A percentile compares a stretch with the other conserved stretches of the same genome.
Conservation (phyloP, 495 filamentous ascomycete genomes). For the Penicillium coprophilum region DNA sequence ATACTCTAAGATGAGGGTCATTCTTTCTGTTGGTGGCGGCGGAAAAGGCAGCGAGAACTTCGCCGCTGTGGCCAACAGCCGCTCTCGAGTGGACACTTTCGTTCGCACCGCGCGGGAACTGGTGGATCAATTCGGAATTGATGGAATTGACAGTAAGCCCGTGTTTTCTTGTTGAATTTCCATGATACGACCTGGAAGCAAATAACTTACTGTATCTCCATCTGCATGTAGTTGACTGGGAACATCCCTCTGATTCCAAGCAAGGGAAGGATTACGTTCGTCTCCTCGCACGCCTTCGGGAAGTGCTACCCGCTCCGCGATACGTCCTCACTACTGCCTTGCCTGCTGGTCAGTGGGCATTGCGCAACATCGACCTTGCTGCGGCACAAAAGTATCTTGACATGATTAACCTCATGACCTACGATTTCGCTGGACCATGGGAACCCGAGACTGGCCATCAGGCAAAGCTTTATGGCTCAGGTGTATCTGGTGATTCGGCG, state of each 20-base stretch:
- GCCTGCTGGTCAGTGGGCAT: conserved; percentile 70
- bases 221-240: conserved; percentile 84
- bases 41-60: conserved; percentile 77
- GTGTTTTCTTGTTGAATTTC: neutral
- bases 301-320: conserved; percentile 67
- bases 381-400: conserved; percentile 67
- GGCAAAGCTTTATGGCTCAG: conserved; percentile 70
- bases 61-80: conserved; percentile 65
- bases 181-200: neutral
- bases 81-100: conserved; percentile 64
- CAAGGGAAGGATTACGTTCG: conserved; percentile 74
- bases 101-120: conserved; percentile 67
- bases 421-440: conserved; percentile 88
- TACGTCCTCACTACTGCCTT: conserved; percentile 80
- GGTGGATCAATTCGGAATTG: conserved; percentile 72
- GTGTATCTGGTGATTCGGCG: conserved; percentile 63
- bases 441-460: conserved; percentile 69
- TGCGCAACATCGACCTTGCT: conserved; percentile 73
- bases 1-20: conserved; percentile 72
- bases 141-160: conserved; percentile 78
- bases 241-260: conserved; percentile 68
- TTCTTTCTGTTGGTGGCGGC: conserved; percentile 86
- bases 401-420: conserved; percentile 79
- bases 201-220: neutral
- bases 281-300: conserved; percentile 67